phyloP scores from a whole-genome alignment of 441 rosid species.

The Daphne laureola region DNA sequence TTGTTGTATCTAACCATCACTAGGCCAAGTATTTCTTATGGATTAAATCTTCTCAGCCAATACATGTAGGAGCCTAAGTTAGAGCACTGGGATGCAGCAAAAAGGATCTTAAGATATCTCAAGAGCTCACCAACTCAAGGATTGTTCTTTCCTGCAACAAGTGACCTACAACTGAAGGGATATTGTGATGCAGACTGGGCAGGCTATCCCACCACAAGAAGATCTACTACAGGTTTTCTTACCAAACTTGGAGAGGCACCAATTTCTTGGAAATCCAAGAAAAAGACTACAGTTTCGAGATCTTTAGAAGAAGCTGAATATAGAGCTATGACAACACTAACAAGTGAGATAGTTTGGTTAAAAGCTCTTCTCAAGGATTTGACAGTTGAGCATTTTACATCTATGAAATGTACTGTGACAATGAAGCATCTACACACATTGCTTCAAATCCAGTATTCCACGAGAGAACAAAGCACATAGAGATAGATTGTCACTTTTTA shows the following conservation, averaged over 20 bases:
- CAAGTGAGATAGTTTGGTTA: background rate
- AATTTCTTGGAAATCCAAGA: background rate
- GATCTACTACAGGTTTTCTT: background rate
- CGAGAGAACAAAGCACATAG: background rate
- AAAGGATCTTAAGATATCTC: background rate
- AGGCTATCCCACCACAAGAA: background rate
- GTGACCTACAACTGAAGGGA: background rate
- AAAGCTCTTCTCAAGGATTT: background rate
- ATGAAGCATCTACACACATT: background rate
- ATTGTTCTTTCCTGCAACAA: background rate
- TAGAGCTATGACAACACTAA: background rate
- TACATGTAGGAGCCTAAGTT: background rate
- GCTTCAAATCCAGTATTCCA: background rate
- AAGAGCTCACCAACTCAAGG: background rate
- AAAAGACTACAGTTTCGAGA: background rate
- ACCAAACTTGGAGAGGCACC: background rate
- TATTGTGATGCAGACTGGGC: slow-evolving; percentile 7
- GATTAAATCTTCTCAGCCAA: background rate
- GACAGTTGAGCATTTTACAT: background rate
- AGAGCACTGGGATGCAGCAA: background rate
- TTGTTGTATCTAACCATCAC: background rate
- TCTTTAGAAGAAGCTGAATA: background rate
- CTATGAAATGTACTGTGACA: background rate
- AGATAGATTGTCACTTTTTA: background rate
- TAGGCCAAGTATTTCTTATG: background rate